Base-by-base conservation (phyloP, 257 asterid genomes). In the Eucommia ulmoides region DNA sequence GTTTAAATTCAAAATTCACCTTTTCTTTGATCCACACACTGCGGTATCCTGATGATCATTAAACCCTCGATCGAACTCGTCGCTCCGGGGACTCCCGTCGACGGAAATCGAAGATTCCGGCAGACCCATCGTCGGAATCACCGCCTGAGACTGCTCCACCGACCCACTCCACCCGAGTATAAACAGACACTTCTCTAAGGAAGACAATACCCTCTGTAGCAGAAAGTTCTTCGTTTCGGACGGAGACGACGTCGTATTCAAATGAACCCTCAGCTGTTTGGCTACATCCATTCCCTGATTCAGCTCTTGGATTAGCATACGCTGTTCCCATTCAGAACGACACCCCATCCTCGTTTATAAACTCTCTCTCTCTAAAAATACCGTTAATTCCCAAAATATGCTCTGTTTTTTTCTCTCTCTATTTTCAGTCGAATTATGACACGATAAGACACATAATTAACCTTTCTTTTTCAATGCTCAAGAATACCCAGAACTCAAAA, bases 221-320 rank as follows among this genome's bases (percentile, higher is more conserved):
- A 76, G 74, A 62, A 76, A 56, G 21, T 80, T 78, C 20, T 67
- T 74, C 6, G 64, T 49, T 52, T 82, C 65, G 0, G 68, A 61
- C 17, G 72, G 68, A 60, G 72, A 65, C 5, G 63, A 50, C 3
- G 63, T 51, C 3, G 77, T 54, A 59, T 64, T 22, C 74, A 85
- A 49, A 44, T 76, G 75, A 26, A 64, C 44, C 21, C 75, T 78
- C 2, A 89, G 81, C 71, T 78, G 93, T 72, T 65, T 71, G 41
- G 91, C 84, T 47, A 56, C 62, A 56, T 82, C 98, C 88, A 74
- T 73, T 60, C 96, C 98, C 53, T 73, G 82, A 25, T 77, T 62
- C 18, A 88, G 75, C 58, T 84, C 96, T 56, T 77, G 68, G 52
- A 66, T 69, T 54, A 88, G 68, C 41, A 62, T 45, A 52, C 64